Percentiles rank a stretch among this genome's conserved stretches.
Conservation (phyloP, 2,329 filamentous ascomycete species). For the Cladosporium austrohemisphaericum region DNA sequence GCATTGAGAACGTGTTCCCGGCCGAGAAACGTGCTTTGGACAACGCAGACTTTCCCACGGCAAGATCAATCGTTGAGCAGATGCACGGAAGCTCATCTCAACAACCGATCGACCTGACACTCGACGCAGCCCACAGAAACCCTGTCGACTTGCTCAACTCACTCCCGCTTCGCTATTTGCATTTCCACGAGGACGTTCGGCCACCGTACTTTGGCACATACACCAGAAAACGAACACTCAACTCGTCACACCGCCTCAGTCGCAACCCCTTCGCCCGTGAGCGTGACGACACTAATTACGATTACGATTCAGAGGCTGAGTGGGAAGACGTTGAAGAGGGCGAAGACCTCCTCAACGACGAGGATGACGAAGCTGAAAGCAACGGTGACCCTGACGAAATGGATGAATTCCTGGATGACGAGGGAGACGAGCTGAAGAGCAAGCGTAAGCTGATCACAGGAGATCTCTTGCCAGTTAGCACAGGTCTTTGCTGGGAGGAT, state of each 20-base stretch:
- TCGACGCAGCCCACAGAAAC: conserved; percentile 24
- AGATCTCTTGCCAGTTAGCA: conserved; percentile 71
- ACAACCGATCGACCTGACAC: conserved; percentile 42
- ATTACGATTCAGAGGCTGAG: conserved; percentile 81
- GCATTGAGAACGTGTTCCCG: conserved; percentile 8
- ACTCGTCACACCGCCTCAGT: conserved; percentile 45
- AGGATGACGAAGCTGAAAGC: conserved; percentile 65
- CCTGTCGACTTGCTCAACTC: conserved; percentile 25
- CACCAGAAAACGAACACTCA: conserved; percentile 54
- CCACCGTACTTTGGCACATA: conserved; percentile 70
- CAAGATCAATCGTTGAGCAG: conserved; percentile 37
- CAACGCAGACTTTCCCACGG: not conserved
- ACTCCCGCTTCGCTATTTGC: conserved; percentile 62
- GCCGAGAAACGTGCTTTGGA: not conserved
- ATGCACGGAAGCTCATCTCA: conserved; percentile 40
- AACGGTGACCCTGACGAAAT: conserved; percentile 78
- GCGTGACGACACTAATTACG: conserved; percentile 68
- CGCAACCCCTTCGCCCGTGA: conserved; percentile 53
- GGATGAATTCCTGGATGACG: conserved; percentile 86
- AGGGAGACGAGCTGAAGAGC: conserved; percentile 61
- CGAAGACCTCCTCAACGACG: conserved; percentile 62
- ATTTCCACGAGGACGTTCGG: conserved; percentile 60
- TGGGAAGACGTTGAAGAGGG: conserved; percentile 72
- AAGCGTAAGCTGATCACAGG: conserved; percentile 58
- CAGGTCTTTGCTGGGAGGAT: conserved; percentile 81